Evolutionary conservation across 495 filamentous ascomycete species (phyloP), one percentile per base, ranked within the genome.

Genomic region (Zalerion maritima): DNA sequence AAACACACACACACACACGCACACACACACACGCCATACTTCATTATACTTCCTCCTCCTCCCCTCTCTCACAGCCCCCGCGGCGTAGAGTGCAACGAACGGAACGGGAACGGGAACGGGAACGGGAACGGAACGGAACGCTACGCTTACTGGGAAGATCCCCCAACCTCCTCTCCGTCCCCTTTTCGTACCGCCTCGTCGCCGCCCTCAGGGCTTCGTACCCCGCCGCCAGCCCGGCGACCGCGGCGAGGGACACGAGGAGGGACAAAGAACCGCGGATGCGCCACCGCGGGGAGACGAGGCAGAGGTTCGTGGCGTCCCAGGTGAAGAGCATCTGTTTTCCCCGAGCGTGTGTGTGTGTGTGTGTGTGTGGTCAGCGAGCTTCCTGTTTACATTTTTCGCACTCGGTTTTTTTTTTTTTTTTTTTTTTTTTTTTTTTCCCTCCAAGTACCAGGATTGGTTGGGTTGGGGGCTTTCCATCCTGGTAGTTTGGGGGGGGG

Each of bases 291-390:
- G 64, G 73, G 64, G 94, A 97, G 54, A 96, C 66, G 46, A 97
- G 86, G 67, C 89, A 97, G 35, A 97, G 79, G 54, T 94, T 72
- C 25, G 70, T 62, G 11, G 83, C 85, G 42, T 79, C 67, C 91
- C 89, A 96, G 29, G 84, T 97, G 55, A 97, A 97, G 19, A 94
- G 71, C 87, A 94, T 96, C 82, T 91, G 37, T 9, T 11, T 17
- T n/a, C 10, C 18, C 19, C 1, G 14, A 34, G 34, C 24, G 20
- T 34, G 21, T 12, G 8, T 6, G 4, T 37, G n/a, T 4, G 9
- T 5, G n/a, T 21, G 3, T n/a, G n/a, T n/a, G n/a, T n/a, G n/a
- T n/a, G 14, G 34, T 32, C 24, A 32, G 31, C 17, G 1, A 19
- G 32, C 14, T 38, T 17, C 6, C 12, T 22, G 16, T 37, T 20